Conservation (phyloP, 2,329 filamentous ascomycete species). For the Sclerotiophoma versabilis region DNA sequence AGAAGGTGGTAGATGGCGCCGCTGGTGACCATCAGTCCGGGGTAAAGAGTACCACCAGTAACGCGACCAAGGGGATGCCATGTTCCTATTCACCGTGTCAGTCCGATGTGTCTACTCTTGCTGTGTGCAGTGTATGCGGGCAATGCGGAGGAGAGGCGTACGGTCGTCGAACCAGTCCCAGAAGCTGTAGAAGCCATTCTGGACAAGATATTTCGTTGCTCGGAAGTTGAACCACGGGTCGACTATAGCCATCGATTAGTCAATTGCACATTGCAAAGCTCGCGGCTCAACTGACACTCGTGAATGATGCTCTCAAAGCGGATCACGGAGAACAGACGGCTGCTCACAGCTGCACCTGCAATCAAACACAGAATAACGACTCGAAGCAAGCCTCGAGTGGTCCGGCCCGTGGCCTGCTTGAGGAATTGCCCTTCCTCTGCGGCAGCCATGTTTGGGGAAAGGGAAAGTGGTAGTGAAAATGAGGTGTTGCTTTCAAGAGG, state of each 20-base stretch:
- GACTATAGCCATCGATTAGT: slow-evolving; percentile 64
- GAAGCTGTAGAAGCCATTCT: slow-evolving; percentile 97
- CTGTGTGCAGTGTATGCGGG: neutral
- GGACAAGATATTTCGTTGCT: slow-evolving; percentile 95
- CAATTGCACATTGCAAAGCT: slow-evolving; percentile 25
- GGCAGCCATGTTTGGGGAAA: slow-evolving; percentile 47
- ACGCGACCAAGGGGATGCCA: slow-evolving; percentile 99
- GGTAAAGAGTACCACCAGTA: slow-evolving; percentile 98
- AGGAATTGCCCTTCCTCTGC: slow-evolving; percentile 62
- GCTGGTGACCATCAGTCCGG: slow-evolving; percentile 98
- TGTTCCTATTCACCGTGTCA: slow-evolving; percentile 66
- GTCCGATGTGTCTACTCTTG: slow-evolving; percentile 17
- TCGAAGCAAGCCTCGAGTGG: slow-evolving; percentile 82
- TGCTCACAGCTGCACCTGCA: slow-evolving; percentile 88
- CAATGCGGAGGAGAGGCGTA: slow-evolving; percentile 52
- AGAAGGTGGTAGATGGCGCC: slow-evolving; percentile 95
- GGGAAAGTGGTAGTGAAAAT: slow-evolving; percentile 31
- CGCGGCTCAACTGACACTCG: slow-evolving; percentile 76
- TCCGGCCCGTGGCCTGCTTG: slow-evolving; percentile 80
- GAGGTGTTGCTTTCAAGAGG: slow-evolving; percentile 38
- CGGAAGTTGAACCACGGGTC: slow-evolving; percentile 99
- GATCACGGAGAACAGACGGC: slow-evolving; percentile 97
- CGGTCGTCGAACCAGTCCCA: slow-evolving; percentile 99
- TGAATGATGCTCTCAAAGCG: slow-evolving; percentile 99
- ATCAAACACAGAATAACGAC: slow-evolving; percentile 91